Evolutionary conservation across 495 filamentous ascomycete genomes (phyloP).

Genomic region (Penicillium cosmopolitanum): DNA sequence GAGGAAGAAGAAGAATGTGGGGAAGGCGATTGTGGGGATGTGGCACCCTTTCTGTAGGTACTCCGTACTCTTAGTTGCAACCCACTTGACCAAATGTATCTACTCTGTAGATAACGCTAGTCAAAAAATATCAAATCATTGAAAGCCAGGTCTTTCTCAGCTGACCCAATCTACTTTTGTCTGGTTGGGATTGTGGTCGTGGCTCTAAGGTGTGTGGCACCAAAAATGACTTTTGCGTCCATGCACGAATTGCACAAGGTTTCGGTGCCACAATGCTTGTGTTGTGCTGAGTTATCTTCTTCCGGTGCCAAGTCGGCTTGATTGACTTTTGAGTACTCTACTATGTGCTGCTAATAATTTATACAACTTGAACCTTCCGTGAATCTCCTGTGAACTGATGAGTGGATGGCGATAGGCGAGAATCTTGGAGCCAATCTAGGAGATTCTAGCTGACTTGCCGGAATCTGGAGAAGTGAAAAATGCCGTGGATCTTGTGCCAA

Average conservation of each 20-base stretch:
- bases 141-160: not conserved
- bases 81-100: too few relatives aligned
- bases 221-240: not conserved
- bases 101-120: not conserved
- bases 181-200: not conserved
- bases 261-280: not conserved
- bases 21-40: constrained; percentile 25
- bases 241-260: not conserved
- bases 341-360: not conserved
- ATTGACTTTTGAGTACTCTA: not conserved
- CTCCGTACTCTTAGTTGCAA: too few relatives aligned
- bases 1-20: constrained; percentile 17
- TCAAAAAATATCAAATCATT: not conserved
- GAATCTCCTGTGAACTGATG: not conserved
- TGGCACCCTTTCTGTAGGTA: constrained; percentile 8
- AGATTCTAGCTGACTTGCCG: not conserved
- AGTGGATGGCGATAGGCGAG: not conserved
- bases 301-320: not conserved
- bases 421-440: not conserved
- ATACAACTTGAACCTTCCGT: not conserved
- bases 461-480: constrained; percentile 1
- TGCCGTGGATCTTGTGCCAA: constrained; percentile 14
- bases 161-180: not conserved
- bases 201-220: constrained; percentile 14
- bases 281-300: too few relatives aligned